A percentile compares a stretch with the other conserved stretches of the same genome.
phyloP scores from a whole-genome alignment of 2,329 filamentous ascomycete genomes.

The Leptosphaerulina australis region DNA sequence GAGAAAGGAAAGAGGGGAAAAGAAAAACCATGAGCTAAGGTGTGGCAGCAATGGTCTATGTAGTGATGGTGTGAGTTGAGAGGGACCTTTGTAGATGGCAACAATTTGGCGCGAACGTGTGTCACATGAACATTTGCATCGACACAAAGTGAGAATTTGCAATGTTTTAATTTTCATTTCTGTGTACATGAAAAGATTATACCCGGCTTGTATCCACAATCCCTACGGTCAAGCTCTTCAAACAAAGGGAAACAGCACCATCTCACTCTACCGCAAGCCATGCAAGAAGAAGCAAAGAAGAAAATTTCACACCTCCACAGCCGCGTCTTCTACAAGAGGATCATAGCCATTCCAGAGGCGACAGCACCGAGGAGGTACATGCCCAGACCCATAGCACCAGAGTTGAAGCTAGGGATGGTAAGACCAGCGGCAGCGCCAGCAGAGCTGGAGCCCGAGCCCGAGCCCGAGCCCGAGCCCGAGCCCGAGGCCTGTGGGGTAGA shows the following conservation, averaged over 20 bases:
- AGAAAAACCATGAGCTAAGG: too few relatives aligned
- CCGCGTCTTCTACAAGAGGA: constrained; percentile 55
- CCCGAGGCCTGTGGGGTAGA: constrained; percentile 30
- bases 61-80: too few relatives aligned
- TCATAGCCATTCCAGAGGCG: constrained; percentile 60
- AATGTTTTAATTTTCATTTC: constrained; percentile 14
- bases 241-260: constrained; percentile 20
- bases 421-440: constrained; percentile 50
- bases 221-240: not conserved
- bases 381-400: constrained; percentile 56
- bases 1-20: too few relatives aligned
- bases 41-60: too few relatives aligned
- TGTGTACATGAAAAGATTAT: constrained; percentile 11
- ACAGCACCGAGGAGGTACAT: constrained; percentile 58
- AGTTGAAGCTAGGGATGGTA: constrained; percentile 53
- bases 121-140: not conserved
- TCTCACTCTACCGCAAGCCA: constrained; percentile 11
- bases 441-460: constrained; percentile 19
- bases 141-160: not conserved
- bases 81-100: too few relatives aligned
- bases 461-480: constrained; percentile 18
- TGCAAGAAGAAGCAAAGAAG: constrained; percentile 9
- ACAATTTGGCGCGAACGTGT: not conserved
- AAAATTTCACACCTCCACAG: not conserved
- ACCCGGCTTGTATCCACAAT: not conserved